Conservation (phyloP, 140 eudicot species). For the Bidens hawaiensis region DNA sequence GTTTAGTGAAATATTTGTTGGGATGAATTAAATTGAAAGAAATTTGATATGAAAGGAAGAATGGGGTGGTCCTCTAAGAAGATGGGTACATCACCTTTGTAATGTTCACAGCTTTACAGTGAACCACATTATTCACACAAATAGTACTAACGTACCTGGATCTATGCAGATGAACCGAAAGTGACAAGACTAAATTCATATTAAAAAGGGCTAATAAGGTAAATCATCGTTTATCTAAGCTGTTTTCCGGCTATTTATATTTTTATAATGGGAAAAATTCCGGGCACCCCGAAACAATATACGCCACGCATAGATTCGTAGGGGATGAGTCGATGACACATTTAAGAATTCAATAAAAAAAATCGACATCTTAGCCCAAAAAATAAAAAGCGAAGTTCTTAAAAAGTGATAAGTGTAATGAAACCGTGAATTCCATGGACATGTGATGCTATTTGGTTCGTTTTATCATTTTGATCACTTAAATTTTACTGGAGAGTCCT, state of each 20-base stretch:
- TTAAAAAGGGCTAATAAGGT: background rate
- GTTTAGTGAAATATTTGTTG: background rate
- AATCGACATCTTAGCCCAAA: no score
- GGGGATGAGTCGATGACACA: no score
- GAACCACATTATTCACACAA: slow-evolving; percentile 14
- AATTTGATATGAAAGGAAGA: background rate
- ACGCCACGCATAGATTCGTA: background rate
- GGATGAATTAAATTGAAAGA: background rate
- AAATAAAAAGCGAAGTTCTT: background rate
- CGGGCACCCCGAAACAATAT: no score
- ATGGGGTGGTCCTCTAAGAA: slow-evolving; percentile 8
- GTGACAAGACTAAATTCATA: slow-evolving; percentile 22
- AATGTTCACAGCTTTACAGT: slow-evolving; percentile 25
- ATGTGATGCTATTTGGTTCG: background rate
- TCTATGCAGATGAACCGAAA: slow-evolving; percentile 24
- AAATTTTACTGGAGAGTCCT: background rate
- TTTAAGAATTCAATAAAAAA: no score
- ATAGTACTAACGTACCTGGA: slow-evolving; percentile 16
- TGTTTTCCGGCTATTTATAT: background rate
- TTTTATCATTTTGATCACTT: background rate
- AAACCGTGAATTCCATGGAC: background rate
- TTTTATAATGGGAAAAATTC: background rate
- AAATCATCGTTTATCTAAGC: background rate
- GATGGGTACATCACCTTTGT: slow-evolving; percentile 12
- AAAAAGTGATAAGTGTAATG: background rate